These are phyloP conservation scores for Paraphysoderma sedebokerense DNA, from an alignment of 371 early-diverging fungal species.

Conservation along the genomic window DNA sequence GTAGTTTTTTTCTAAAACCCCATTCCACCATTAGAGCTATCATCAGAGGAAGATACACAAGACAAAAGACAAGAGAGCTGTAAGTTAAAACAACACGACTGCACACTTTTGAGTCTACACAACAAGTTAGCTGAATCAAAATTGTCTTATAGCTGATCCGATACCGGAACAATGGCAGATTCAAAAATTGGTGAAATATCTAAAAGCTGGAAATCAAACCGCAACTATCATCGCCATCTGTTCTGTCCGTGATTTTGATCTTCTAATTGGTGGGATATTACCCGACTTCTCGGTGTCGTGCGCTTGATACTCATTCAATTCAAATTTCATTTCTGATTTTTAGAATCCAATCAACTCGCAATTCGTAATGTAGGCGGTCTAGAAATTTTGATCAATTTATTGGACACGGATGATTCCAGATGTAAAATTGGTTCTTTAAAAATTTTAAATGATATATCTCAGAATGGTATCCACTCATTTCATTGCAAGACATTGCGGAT, in stretches of 20 bases:
- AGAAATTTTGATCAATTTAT: constrained; percentile 31
- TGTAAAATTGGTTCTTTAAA: constrained; percentile 34
- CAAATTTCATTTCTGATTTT: background rate
- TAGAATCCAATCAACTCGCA: constrained; percentile 31
- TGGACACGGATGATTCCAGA: constrained; percentile 35
- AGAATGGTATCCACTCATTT: constrained; percentile 16
- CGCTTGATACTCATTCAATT: background rate
- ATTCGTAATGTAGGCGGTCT: constrained; percentile 37
- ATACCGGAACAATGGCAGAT: constrained; percentile 37
- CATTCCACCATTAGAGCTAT: too few relatives aligned
- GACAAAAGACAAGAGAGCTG: constrained; percentile 1
- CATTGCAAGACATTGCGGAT: background rate
- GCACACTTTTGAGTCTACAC: background rate
- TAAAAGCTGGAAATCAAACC: constrained; percentile 32
- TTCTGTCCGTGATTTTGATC: constrained; percentile 32
- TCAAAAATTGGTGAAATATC: constrained; percentile 34
- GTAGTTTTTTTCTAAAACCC: too few relatives aligned
- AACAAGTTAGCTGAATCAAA: background rate
- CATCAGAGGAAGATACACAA: constrained; percentile 1
- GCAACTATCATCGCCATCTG: constrained; percentile 43
- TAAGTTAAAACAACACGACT: background rate
- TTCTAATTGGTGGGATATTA: constrained; percentile 15
- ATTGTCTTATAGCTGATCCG: constrained; percentile 15
- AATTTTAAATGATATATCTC: constrained; percentile 28
- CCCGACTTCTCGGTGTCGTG: background rate